Percentiles rank a stretch among this genome's conserved stretches.
Conservation (phyloP, 768 basidiomycete genomes). For the Rhodotorula taiwanensis region DNA sequence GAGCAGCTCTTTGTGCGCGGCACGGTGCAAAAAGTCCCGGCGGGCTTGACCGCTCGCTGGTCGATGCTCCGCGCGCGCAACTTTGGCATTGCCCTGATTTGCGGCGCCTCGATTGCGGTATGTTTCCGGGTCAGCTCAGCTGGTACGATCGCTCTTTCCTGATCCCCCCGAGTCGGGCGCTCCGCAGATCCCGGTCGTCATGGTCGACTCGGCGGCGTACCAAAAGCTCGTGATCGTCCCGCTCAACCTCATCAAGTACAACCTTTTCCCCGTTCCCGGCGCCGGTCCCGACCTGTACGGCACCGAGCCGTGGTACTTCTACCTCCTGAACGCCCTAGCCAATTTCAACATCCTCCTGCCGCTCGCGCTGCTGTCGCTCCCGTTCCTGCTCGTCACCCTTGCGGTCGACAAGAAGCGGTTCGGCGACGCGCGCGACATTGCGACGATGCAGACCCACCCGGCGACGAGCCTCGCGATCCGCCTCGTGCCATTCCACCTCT, state of each 20-base stretch:
- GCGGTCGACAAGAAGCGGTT: slow-evolving; percentile 65
- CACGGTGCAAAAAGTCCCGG: slow-evolving; percentile 31
- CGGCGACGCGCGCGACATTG: slow-evolving; percentile 53
- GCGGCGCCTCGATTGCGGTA: slow-evolving; percentile 22
- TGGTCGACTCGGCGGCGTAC: slow-evolving; percentile 79
- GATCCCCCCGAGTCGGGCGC: no score
- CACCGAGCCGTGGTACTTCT: slow-evolving; percentile 77
- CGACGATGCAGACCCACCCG: slow-evolving; percentile 53
- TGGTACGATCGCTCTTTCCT: not conserved
- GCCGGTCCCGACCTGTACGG: slow-evolving; percentile 89
- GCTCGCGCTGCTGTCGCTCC: slow-evolving; percentile 73
- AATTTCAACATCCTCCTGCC: slow-evolving; percentile 87
- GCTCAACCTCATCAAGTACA: slow-evolving; percentile 90
- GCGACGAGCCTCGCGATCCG: slow-evolving; percentile 68
- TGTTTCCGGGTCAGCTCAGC: slow-evolving; percentile 2
- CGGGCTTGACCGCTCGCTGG: slow-evolving; percentile 49
- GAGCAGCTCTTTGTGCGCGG: slow-evolving; percentile 59
- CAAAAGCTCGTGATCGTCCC: slow-evolving; percentile 71
- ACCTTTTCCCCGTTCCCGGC: slow-evolving; percentile 65
- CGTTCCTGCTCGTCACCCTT: slow-evolving; percentile 68
- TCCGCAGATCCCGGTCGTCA: slow-evolving; percentile 69
- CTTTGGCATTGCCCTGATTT: slow-evolving; percentile 14
- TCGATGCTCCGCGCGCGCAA: slow-evolving; percentile 40
- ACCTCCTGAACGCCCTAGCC: slow-evolving; percentile 76
- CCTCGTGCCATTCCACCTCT: slow-evolving; percentile 85